Evolutionary conservation across 768 basidiomycete species (phyloP).

Genomic region (Leucocoprinus sp.): DNA sequence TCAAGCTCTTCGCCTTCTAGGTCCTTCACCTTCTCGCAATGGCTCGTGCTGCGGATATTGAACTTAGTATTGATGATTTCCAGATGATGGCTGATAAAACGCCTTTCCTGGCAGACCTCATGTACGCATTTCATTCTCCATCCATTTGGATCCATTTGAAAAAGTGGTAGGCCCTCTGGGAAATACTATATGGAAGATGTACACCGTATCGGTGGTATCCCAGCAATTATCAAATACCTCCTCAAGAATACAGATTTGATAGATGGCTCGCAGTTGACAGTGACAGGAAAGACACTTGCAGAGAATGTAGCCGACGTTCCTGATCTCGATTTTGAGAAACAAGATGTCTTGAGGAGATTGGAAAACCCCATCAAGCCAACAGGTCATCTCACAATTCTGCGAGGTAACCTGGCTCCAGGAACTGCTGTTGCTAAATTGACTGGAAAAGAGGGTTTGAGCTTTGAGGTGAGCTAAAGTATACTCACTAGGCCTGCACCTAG

Average conservation of each 20-base stretch:
- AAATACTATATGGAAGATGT: slow-evolving; percentile 89
- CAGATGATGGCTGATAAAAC: slow-evolving; percentile 72
- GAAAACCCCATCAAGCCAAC: slow-evolving; percentile 78
- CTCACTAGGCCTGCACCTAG: neutral
- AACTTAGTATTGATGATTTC: slow-evolving; percentile 81
- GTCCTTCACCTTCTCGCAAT: slow-evolving; percentile 81
- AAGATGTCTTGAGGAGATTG: slow-evolving; percentile 69
- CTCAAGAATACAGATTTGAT: slow-evolving; percentile 71
- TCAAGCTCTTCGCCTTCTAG: too few relatives aligned
- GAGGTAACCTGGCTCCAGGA: slow-evolving; percentile 83
- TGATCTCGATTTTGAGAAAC: slow-evolving; percentile 61
- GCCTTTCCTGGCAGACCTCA: slow-evolving; percentile 80
- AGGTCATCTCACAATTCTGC: slow-evolving; percentile 81
- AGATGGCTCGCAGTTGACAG: slow-evolving; percentile 77
- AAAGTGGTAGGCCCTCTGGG: slow-evolving; percentile 58
- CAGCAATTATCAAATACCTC: slow-evolving; percentile 78
- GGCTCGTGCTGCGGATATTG: slow-evolving; percentile 67
- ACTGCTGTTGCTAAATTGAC: slow-evolving; percentile 90
- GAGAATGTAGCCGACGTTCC: slow-evolving; percentile 76
- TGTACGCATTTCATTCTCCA: slow-evolving; percentile 13
- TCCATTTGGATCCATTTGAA: neutral
- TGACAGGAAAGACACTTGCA: slow-evolving; percentile 85
- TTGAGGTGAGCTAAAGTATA: slow-evolving; percentile 44
- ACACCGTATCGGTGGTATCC: slow-evolving; percentile 79
- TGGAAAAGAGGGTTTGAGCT: slow-evolving; percentile 81